These are phyloP conservation scores for Meyerozyma guilliermondii DNA, from an alignment of 1,139 yeast species.

Conservation along the genomic window DNA sequence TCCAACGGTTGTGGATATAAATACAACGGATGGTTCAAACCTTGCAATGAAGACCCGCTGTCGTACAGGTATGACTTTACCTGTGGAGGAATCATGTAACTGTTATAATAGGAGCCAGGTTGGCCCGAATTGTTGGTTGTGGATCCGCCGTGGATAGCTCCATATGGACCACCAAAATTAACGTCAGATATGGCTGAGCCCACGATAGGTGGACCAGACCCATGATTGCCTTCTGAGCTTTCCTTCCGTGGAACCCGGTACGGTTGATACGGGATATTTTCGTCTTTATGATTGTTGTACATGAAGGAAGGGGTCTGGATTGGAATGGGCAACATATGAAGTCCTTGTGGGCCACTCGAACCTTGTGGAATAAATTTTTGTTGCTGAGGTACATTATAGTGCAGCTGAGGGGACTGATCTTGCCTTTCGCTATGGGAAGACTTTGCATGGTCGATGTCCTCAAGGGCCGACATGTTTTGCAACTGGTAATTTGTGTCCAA, in stretches of 20 bases:
- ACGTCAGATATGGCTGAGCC: not conserved
- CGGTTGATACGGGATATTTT: not conserved
- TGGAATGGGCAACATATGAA: slow-evolving; percentile 1
- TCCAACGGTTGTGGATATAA: slow-evolving; percentile 1
- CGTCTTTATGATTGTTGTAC: slow-evolving; percentile 1
- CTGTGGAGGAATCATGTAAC: not conserved
- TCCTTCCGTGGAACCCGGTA: not conserved
- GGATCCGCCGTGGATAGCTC: not conserved
- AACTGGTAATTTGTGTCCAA: slow-evolving; percentile 44
- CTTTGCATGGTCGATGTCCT: slow-evolving; percentile 9
- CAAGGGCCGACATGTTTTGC: slow-evolving; percentile 34
- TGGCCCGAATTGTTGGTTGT: not conserved
- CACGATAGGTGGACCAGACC: not conserved
- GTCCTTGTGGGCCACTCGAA: not conserved
- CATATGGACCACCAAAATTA: not conserved
- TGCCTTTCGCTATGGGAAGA: not conserved
- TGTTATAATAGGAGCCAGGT: not conserved
- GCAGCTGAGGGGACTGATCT: not conserved
- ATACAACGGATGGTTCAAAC: not conserved
- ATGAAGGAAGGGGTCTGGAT: not conserved
- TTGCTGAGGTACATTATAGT: not conserved
- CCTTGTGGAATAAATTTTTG: not conserved
- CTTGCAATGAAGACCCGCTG: not conserved
- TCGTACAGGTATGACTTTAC: not conserved
- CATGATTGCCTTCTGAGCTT: not conserved